Evolutionary conservation across 139 green algal genomes (phyloP).

Genomic region (Mesotaenium endlicherianum): DNA sequence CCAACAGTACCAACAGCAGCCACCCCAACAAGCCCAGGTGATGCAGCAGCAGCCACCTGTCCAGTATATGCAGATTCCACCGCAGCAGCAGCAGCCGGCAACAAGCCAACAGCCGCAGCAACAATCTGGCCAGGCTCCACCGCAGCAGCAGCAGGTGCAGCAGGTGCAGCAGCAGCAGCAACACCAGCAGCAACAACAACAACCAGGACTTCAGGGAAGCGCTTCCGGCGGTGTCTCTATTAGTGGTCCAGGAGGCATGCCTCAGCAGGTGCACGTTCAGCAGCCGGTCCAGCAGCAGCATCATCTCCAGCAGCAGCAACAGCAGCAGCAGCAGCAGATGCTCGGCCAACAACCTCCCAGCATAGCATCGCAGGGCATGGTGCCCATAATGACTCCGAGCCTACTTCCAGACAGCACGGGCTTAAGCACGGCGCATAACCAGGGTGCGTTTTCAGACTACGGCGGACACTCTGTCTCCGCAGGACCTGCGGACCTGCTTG

Average conservation of each 20-base stretch:
- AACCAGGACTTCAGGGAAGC: background rate
- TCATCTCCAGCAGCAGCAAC: slow-evolving; percentile 11
- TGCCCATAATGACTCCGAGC: slow-evolving; percentile 14
- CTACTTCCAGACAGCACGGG: too few relatives aligned
- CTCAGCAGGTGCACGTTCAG: slow-evolving; percentile 3
- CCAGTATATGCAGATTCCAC: slow-evolving; percentile 16
- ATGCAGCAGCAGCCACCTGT: slow-evolving; percentile 10
- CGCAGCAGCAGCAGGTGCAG: slow-evolving; percentile 27
- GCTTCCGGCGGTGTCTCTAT: background rate
- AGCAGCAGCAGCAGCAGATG: slow-evolving; percentile 21
- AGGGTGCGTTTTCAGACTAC: too few relatives aligned
- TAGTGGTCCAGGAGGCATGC: background rate
- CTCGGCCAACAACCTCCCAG: background rate
- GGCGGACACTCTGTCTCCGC: too few relatives aligned
- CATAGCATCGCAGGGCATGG: background rate
- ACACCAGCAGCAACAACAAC: slow-evolving; percentile 35
- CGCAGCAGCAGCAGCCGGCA: slow-evolving; percentile 49
- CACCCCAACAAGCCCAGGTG: background rate
- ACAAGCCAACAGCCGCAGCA: slow-evolving; percentile 44
- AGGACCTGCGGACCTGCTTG: too few relatives aligned
- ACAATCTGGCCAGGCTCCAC: slow-evolving; percentile 23
- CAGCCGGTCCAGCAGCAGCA: slow-evolving; percentile 14
- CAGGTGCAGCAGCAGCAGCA: slow-evolving; percentile 39
- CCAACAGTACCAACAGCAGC: slow-evolving; percentile 24
- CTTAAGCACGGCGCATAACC: too few relatives aligned